Base-by-base conservation (phyloP, 257 asterid species). In the Agastache rugosa region DNA sequence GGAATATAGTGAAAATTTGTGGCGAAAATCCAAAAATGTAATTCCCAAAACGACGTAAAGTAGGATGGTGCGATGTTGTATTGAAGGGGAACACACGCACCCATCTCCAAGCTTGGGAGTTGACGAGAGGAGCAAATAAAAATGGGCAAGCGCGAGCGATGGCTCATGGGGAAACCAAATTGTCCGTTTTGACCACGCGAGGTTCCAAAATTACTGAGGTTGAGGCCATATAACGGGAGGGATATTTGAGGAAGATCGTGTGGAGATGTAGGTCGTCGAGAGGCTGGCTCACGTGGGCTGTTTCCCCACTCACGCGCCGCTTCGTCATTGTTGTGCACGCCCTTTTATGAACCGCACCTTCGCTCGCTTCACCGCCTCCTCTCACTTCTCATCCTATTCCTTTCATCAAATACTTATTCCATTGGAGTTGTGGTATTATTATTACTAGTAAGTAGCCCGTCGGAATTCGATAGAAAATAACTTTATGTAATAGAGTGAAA, bases 71-170 rank as follows among this genome's bases (percentile, higher is more conserved):
- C 79, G 81, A 41, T 81, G 86, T 79, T 83, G 74, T 77, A 74
- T 79, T 47, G 58, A 59, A 67, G 78, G 84, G 88, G 86, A 63
- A 82, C 86, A 84, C 61, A 74, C 71, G 81, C 82, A 73, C 35
- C 71, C 53, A 69, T 71, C 77, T 67, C 59, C 41, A 58, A 73
- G 74, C 23, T 51, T 42, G 2, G 48, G 48, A 42, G 14, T 42
- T 42, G 5, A 42, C 48, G 42, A 8, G 34, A 29, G 34, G 2
- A 5, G 34, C 4, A 29, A 29, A 29, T 29, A 29, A 29, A 29
- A 29, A 29, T 29, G 5, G 34, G 51, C 1, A 14, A 11, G 3
- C 75, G n/a, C n/a, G 42, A 59, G 47, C 71, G 59, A 66, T 55
- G 78, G 58, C 53, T 34, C 47, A 22, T 59, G 54, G 68, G 63